phyloP scores from a whole-genome alignment of 805 yeast genomes.

The Nakazawaea wickerhamii region DNA sequence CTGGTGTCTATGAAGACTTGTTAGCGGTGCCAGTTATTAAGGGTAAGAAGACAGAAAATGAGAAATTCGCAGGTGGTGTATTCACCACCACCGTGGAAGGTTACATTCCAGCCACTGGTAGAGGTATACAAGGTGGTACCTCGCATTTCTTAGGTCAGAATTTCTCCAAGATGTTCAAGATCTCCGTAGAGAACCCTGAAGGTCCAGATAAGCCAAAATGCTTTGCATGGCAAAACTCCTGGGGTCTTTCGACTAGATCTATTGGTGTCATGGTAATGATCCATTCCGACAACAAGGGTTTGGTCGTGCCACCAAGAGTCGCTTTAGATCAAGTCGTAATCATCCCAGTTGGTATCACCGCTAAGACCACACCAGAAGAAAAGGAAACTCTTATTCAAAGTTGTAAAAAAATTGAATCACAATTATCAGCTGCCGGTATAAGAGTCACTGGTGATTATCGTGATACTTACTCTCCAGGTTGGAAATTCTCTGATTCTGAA shows the following conservation, averaged over 20 bases:
- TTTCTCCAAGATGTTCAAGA: slow-evolving; percentile 97
- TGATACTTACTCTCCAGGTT: slow-evolving; percentile 94
- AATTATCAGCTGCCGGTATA: slow-evolving; percentile 55
- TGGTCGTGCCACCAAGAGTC: slow-evolving; percentile 96
- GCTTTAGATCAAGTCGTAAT: slow-evolving; percentile 89
- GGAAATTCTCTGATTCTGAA: slow-evolving; percentile 98
- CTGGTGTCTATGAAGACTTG: slow-evolving; percentile 79
- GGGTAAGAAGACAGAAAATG: slow-evolving; percentile 95
- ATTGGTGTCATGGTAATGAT: slow-evolving; percentile 99
- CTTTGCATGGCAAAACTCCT: slow-evolving; percentile 92
- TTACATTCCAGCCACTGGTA: slow-evolving; percentile 95
- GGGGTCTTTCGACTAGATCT: slow-evolving; percentile 98
- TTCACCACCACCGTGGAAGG: slow-evolving; percentile 97
- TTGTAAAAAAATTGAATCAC: slow-evolving; percentile 62
- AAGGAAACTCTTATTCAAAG: slow-evolving; percentile 65
- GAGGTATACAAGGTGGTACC: slow-evolving; percentile 99
- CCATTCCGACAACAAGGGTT: slow-evolving; percentile 97
- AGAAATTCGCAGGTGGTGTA: slow-evolving; percentile 96
- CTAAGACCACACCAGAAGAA: slow-evolving; percentile 74
- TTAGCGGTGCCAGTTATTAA: slow-evolving; percentile 96
- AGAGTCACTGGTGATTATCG: slow-evolving; percentile 85
- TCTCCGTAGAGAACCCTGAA: slow-evolving; percentile 91
- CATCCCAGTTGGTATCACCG: slow-evolving; percentile 92
- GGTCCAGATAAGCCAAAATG: slow-evolving; percentile 82
- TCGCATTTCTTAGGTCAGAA: slow-evolving; percentile 97